Base-by-base conservation (phyloP, 2,329 filamentous ascomycete genomes). In the Graphilbum sp. region DNA sequence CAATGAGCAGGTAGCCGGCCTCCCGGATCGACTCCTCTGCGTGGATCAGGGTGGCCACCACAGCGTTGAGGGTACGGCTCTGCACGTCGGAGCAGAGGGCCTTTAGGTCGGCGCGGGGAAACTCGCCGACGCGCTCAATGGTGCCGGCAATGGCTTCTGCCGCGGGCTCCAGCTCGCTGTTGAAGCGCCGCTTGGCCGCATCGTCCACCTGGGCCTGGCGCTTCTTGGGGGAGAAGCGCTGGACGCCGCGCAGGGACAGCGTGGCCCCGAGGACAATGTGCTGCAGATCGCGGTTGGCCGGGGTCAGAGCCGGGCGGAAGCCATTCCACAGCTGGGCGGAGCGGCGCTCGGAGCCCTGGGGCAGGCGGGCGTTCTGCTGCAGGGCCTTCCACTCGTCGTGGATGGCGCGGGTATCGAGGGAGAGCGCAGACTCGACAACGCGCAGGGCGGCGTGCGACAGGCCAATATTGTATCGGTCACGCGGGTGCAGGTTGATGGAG, bases 11-110 rank as follows among this genome's bases (percentile, higher is more conserved):
- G 7, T 87, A 71, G 1, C 82, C 78, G 15, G 83, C 79, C 52
- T 87, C 79, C 43, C 84, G 85, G 25, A 90, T 77, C 41, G 76
- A 69, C 40, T 80, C 65, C 47, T 92, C 79, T 15, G 84, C 82
- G 32, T 86, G 86, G 40, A 95, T 75, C 7, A 95, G 72, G 16
- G 84, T 69, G 5, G 79, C 78, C 34, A 94, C 74, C 32, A 94
- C 67, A 29, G 82, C 74, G 46, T 78, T 75, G 42, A 83, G 79
- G 7, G 77, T 46, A n/a, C 46, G 43, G 38, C 47, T 77, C 32
- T 74, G 62, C 17, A 72, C 67, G 41, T 79, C 74, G 37, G 71
- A 64, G 49, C 83, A 84, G 11, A 96, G 60, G 8, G 95, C 62
- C 41, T 75, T 69, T 31, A 96, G 63, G 41, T 88, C 74, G 4